A percentile compares a stretch with the other conserved stretches of the same genome.
phyloP scores from a whole-genome alignment of 192 early-diverging fungal genomes.

The Chytriomyces sp. region DNA sequence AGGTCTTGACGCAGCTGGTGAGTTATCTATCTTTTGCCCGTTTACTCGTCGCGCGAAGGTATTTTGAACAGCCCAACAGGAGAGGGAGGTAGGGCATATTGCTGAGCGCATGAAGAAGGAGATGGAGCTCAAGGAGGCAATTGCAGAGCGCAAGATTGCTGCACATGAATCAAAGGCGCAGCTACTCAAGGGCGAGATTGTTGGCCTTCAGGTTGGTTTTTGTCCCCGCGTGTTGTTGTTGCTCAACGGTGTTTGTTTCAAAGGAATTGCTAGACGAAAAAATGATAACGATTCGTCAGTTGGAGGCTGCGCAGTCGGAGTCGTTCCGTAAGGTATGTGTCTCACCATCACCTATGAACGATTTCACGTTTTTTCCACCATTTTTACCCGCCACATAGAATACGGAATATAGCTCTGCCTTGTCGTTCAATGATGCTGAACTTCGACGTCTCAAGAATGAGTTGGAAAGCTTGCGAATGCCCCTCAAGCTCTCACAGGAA shows the following conservation, averaged over 20 bases:
- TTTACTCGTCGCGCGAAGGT: neutral
- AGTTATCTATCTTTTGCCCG: neutral
- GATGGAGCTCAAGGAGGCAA: conserved; percentile 32
- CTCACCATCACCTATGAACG: neutral
- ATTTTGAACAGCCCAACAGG: neutral
- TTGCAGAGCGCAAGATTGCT: conserved; percentile 29
- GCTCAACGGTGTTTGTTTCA: neutral
- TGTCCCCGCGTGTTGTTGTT: neutral
- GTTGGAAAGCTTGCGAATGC: neutral
- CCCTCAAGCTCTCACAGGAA: neutral
- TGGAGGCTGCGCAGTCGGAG: conserved; percentile 13
- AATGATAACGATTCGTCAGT: conserved; percentile 8
- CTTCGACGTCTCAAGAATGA: neutral
- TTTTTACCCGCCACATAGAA: neutral
- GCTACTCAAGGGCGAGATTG: conserved; percentile 18
- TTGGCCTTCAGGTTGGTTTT: conserved; percentile 7
- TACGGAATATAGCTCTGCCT: neutral
- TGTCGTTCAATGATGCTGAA: conserved; percentile 4
- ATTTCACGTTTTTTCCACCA: neutral
- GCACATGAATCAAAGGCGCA: conserved; percentile 22
- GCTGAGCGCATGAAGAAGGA: conserved; percentile 31
- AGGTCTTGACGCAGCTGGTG: conserved; percentile 18
- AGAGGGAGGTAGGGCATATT: conserved; percentile 30
- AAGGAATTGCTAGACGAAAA: conserved; percentile 27
- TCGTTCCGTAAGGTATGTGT: conserved; percentile 14